Evolutionary conservation across 192 early-diverging fungal genomes (phyloP), one percentile per base, ranked within the genome.

Genomic region (Lobosporangium transversale): DNA sequence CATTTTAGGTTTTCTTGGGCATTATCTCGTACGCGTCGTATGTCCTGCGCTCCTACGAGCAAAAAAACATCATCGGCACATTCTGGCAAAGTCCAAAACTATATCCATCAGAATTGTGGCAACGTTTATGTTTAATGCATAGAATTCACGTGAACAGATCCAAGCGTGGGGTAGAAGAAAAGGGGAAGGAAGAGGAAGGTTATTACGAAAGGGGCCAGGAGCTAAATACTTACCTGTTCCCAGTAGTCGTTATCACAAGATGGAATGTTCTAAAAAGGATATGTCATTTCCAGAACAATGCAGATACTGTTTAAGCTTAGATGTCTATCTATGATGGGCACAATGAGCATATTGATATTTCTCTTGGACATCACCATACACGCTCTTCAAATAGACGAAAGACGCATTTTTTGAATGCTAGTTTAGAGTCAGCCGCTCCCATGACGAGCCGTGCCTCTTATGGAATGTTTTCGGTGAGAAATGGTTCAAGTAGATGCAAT

Each of bases 381-480:
- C 87, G 81, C 73, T 92, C 88, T 78, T 96, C 91, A 54, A 89
- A 91, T 29, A 97, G 82, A 48, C 89, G 85, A 63, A 95, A 95
- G 30, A 96, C 94, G 56, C 88, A 87, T 81, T 94, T 94, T 52
- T 94, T 86, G 73, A 97, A 97, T 24, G 90, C 89, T 44, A 95
- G 78, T 78, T 97, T 97, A 67, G 88, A 90, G 73, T 97, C 94
- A 18, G 93, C 88, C 30, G 90, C 92, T 18, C 95, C 95, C 94
- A 95, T 97, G 33, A 27, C 26, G 18, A 40, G 29, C 24, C 3
- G 50, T 53, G 23, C 23, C 6, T 33, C 30, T 18, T 40, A 32
- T 44, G 48, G 44, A 35, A 20, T n/a, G 47, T 26, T 21, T 21
- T 30, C 18, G 20, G 47, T 29, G 44, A 50, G 12, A 10, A 12